Percentiles rank a stretch among this genome's conserved stretches.
These are phyloP conservation scores for Monilinia aucupariae DNA, from an alignment of 2,329 filamentous ascomycete genomes.

Conservation along the genomic window DNA sequence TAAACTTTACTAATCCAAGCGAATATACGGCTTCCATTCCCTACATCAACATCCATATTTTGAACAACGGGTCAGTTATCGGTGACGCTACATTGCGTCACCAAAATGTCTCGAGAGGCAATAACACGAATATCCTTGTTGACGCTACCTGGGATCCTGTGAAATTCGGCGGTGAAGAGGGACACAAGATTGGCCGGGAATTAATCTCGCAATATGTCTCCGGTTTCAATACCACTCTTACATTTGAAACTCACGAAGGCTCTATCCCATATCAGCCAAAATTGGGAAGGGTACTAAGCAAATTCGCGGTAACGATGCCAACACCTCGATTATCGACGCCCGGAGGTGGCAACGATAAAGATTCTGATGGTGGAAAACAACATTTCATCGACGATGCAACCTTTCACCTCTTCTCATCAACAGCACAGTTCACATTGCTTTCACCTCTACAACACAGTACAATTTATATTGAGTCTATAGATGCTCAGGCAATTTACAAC, in stretches of 20 bases:
- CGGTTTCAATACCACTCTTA: conserved; percentile 77
- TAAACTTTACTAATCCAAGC: conserved; percentile 89
- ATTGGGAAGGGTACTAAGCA: conserved; percentile 67
- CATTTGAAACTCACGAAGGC: conserved; percentile 62
- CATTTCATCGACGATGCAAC: conserved; percentile 82
- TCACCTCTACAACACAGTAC: conserved; percentile 72
- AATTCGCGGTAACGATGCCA: conserved; percentile 64
- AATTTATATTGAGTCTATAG: conserved; percentile 70
- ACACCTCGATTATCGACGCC: conserved; percentile 61
- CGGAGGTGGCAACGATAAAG: conserved; percentile 38
- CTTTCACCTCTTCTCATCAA: conserved; percentile 81
- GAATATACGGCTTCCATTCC: conserved; percentile 79
- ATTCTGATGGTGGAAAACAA: conserved; percentile 41
- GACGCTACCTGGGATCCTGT: conserved; percentile 70
- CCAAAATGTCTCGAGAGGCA: conserved; percentile 58
- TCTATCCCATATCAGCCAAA: conserved; percentile 70
- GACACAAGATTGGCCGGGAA: conserved; percentile 58
- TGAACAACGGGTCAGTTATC: conserved; percentile 67
- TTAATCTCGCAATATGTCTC: conserved; percentile 83
- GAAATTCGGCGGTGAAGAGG: conserved; percentile 54
- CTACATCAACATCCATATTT: conserved; percentile 68
- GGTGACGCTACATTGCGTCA: conserved; percentile 67
- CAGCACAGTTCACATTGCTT: conserved; percentile 74
- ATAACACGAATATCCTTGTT: conserved; percentile 65
- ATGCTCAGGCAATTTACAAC: conserved; percentile 83